phyloP scores from a whole-genome alignment of 352 stramenopile species.

The Phytopythium sindhum region DNA sequence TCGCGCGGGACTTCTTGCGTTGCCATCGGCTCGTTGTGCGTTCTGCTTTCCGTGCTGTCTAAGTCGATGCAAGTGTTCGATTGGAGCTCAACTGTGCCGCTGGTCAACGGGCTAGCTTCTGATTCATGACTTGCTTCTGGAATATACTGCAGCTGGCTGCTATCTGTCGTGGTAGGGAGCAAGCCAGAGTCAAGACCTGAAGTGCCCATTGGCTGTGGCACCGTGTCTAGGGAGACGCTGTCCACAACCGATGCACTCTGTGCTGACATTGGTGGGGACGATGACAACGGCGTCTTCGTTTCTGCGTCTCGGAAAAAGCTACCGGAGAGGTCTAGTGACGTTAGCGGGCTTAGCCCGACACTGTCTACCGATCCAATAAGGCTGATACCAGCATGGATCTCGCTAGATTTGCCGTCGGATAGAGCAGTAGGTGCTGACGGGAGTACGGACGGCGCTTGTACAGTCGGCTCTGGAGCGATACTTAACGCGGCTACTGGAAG shows the following conservation, averaged over 20 bases:
- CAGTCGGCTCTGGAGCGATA: no score
- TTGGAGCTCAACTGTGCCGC: neutral
- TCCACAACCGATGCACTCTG: neutral
- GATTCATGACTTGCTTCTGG: neutral
- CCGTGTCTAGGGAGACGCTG: neutral
- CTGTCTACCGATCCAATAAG: neutral
- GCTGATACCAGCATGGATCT: neutral
- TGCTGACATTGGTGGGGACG: neutral
- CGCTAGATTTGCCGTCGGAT: neutral
- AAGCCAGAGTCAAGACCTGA: neutral
- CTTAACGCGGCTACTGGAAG: no score
- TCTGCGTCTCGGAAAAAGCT: slow-evolving; percentile 1
- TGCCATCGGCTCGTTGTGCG: neutral
- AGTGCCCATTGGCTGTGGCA: neutral
- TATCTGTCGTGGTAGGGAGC: neutral
- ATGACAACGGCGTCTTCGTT: slow-evolving; percentile 5
- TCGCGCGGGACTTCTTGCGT: neutral
- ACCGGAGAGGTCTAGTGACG: slow-evolving; percentile 2
- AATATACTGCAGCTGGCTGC: neutral
- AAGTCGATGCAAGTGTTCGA: neutral
- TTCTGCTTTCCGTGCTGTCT: neutral
- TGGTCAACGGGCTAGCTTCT: neutral
- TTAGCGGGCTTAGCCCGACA: neutral
- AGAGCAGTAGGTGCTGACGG: neutral
- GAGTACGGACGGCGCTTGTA: neutral